These are phyloP conservation scores for Microsporum audouinii DNA, from an alignment of 2,329 filamentous ascomycete genomes.

Conservation along the genomic window DNA sequence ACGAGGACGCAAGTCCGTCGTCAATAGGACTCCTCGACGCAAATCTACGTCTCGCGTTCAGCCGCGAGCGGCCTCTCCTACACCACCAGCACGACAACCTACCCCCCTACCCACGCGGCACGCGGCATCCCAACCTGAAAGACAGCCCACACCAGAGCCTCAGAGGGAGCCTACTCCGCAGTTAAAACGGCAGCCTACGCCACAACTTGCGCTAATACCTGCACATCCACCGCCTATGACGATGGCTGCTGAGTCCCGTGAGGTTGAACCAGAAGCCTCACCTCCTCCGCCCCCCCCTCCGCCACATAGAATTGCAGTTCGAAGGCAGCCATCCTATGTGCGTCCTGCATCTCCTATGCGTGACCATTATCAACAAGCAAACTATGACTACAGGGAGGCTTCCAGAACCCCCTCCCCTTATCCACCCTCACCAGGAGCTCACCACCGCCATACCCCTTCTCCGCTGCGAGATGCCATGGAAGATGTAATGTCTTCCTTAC, in stretches of 20 bases:
- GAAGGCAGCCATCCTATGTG: conserved; percentile 23
- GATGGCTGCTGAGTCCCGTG: conserved; percentile 20
- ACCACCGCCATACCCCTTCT: conserved; percentile 68
- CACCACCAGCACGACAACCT: neutral
- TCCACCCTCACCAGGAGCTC: conserved; percentile 50
- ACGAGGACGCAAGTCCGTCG: neutral
- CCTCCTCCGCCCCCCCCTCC: conserved; percentile 78
- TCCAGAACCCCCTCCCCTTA: conserved; percentile 40
- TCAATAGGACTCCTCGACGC: conserved; percentile 1
- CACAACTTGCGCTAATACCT: neutral
- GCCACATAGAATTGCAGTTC: conserved; percentile 54
- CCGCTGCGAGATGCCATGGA: conserved; percentile 93
- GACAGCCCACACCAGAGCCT: neutral
- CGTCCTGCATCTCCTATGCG: conserved; percentile 20
- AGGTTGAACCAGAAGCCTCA: conserved; percentile 51
- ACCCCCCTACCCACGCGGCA: neutral
- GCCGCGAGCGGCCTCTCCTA: conserved; percentile 8
- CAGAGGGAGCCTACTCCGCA: neutral
- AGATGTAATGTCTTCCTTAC: conserved; percentile 88
- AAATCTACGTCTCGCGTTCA: conserved; percentile 3
- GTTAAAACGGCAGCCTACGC: neutral
- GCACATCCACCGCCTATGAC: neutral
- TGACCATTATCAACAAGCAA: conserved; percentile 27
- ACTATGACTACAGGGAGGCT: conserved; percentile 29
- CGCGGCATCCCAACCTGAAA: neutral